Base-by-base conservation (phyloP, 2,329 filamentous ascomycete species). In the Pezicula rhizophila region DNA sequence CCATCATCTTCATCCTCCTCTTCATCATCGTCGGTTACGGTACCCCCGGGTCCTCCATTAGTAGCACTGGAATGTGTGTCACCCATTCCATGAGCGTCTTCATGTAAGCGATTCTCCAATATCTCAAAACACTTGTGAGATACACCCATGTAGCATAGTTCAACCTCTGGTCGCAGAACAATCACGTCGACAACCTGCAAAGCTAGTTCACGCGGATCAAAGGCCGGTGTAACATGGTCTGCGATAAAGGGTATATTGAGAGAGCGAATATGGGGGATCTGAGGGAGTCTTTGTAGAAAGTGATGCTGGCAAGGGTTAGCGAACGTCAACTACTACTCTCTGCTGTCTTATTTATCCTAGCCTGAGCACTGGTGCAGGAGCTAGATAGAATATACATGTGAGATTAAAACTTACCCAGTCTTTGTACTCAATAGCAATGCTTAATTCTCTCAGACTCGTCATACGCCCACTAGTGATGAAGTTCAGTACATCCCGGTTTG, bases 111-210 rank as follows among this genome's bases (percentile, higher is more conserved):
- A 45, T 75, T 76, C 64, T 93, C 88, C 7, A 90, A 68, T 28
- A 93, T 85, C 64, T 93, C 88, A 60, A 87, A 93, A 66, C 89
- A 93, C 65, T 90, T 91, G 37, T 72, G 73, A n/a, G 76, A 76
- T 47, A 93, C 79, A 15, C 85, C 89, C 57, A 92, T 77, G 61
- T 91, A 92, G 65, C 83, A 88, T 12, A 93, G 73, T 60, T 85
- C 82, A 23, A 91, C 78, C 57, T 91, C 86, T 0, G 86, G 85
- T 4, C 86, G 78, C 14, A 93, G 72, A 11, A 85, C 82, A 47
- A 92, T 82, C 41, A 91, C 87, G 63, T 92, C 86, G 28, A 90
- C 76, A 42, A 92, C 78, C 61, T 91, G 85, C 53, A 88, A 71
- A 0, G 86, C 87, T 26, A 90, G 73, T 62, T 93, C 88, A 52